Conservation (phyloP, 495 filamentous ascomycete species). For the Aspergillus affinis region DNA sequence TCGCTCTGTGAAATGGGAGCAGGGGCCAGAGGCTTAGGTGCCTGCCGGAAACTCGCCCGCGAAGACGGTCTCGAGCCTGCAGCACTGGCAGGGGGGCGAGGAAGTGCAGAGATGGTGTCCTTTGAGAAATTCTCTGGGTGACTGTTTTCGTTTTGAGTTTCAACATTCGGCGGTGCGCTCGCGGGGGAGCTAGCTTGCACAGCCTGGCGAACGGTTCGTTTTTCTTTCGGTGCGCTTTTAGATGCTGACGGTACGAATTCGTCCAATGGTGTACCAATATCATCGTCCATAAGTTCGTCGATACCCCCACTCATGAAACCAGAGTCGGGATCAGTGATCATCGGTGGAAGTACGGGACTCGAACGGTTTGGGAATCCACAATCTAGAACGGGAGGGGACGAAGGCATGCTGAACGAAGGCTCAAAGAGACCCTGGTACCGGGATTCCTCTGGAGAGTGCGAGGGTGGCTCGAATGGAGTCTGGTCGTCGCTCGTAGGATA, state of each 20-base stretch:
- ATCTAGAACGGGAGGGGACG: constrained; percentile 73
- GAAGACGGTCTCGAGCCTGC: constrained; percentile 38
- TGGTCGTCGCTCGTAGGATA: constrained; percentile 46
- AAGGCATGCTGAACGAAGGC: constrained; percentile 61
- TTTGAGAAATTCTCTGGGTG: constrained; percentile 23
- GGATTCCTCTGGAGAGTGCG: constrained; percentile 46
- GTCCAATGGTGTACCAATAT: constrained; percentile 42
- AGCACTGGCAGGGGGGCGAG: constrained; percentile 28
- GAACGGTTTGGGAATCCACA: constrained; percentile 58
- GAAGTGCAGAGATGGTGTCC: constrained; percentile 18
- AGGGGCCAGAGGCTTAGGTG: constrained; percentile 42
- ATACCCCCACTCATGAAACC: constrained; percentile 78
- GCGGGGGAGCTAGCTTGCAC: constrained; percentile 33
- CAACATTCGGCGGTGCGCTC: constrained; percentile 21
- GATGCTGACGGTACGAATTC: constrained; percentile 29
- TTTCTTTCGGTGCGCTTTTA: constrained; percentile 40
- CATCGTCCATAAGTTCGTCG: constrained; percentile 58
- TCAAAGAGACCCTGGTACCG: constrained; percentile 51
- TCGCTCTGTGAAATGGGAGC: constrained; percentile 41
- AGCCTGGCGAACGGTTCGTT: constrained; percentile 43
- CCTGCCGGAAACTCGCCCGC: constrained; percentile 35
- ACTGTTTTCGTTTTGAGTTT: constrained; percentile 22
- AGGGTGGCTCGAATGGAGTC: constrained; percentile 27
- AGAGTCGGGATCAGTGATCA: constrained; percentile 64
- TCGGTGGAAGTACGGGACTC: constrained; percentile 69